Percentiles rank a stretch among this genome's conserved stretches.
These are phyloP conservation scores for Hypoxylon sp. DNA, from an alignment of 2,329 filamentous ascomycete genomes.

Conservation along the genomic window DNA sequence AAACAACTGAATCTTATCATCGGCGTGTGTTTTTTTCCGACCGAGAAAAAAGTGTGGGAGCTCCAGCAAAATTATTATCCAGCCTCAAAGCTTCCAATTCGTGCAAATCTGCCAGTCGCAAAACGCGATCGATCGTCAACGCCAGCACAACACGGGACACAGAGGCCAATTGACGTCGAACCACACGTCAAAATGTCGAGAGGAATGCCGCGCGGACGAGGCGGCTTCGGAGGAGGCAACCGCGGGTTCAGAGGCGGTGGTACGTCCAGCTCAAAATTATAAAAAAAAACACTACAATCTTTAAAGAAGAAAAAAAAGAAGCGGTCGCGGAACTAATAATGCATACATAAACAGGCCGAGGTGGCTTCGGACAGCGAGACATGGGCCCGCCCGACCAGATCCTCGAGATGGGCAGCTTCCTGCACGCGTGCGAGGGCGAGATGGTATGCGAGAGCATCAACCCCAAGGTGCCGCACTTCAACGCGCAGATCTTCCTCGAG, in stretches of 20 bases:
- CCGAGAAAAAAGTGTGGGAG: slow-evolving; percentile 38
- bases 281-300: background rate
- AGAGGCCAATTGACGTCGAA: slow-evolving; percentile 36
- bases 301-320: background rate
- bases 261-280: slow-evolving; percentile 39
- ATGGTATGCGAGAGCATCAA: slow-evolving; percentile 98
- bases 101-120: slow-evolving; percentile 17
- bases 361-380: slow-evolving; percentile 55
- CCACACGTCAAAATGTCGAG: slow-evolving; percentile 50
- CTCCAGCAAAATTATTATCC: slow-evolving; percentile 39
- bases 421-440: slow-evolving; percentile 97
- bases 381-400: slow-evolving; percentile 55
- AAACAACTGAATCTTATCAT: slow-evolving; percentile 15
- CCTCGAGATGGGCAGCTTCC: slow-evolving; percentile 89
- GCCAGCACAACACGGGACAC: slow-evolving; percentile 4
- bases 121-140: slow-evolving; percentile 16
- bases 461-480: slow-evolving; percentile 98
- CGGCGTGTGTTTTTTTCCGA: slow-evolving; percentile 31
- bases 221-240: slow-evolving; percentile 52
- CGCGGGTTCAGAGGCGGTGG: slow-evolving; percentile 46
- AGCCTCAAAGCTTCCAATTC: slow-evolving; percentile 13
- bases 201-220: slow-evolving; percentile 55
- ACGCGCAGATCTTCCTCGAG: slow-evolving; percentile 98
- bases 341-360: slow-evolving; percentile 48
- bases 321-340: slow-evolving; percentile 9